Conservation (phyloP, 2,329 filamentous ascomycete genomes). For the Bimuria novae-zelandiae region DNA sequence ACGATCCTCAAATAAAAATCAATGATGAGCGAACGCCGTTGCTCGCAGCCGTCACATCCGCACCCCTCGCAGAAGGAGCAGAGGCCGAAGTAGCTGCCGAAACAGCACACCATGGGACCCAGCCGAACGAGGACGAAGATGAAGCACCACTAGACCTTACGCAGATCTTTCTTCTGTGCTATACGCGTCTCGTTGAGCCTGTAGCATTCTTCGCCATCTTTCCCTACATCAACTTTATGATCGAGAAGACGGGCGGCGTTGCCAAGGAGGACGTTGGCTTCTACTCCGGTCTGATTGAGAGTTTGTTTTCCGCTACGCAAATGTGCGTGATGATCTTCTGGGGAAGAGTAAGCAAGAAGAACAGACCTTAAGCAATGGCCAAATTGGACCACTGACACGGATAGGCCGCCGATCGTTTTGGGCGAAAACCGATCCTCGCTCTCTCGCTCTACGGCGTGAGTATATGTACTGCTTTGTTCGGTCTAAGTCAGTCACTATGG, state of each 20-base stretch:
- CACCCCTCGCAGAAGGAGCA: conserved; percentile 20
- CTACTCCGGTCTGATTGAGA: conserved; percentile 75
- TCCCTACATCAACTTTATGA: conserved; percentile 80
- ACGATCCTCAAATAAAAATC: not conserved
- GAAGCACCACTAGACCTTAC: conserved; percentile 31
- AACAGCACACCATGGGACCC: conserved; percentile 2
- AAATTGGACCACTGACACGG: not conserved
- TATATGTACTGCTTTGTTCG: conserved; percentile 67
- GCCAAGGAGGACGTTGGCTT: conserved; percentile 73
- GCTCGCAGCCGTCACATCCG: conserved; percentile 23
- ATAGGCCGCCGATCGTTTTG: conserved; percentile 65
- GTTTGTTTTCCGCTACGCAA: conserved; percentile 73
- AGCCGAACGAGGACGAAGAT: conserved; percentile 18
- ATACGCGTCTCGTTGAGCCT: conserved; percentile 72
- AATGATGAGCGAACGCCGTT: conserved; percentile 38
- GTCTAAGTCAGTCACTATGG: conserved; percentile 66
- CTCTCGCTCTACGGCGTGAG: conserved; percentile 68
- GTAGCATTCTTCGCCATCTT: conserved; percentile 85
- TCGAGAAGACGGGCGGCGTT: conserved; percentile 66
- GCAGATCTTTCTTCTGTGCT: conserved; percentile 75
- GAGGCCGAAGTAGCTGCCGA: conserved; percentile 10
- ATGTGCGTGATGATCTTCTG: conserved; percentile 79
- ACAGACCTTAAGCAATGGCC: not conserved
- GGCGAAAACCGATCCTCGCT: conserved; percentile 74
- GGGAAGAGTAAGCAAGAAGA: conserved; percentile 56